These are phyloP conservation scores for Claviceps spartinae DNA, from an alignment of 2,329 filamentous ascomycete species.

Conservation along the genomic window DNA sequence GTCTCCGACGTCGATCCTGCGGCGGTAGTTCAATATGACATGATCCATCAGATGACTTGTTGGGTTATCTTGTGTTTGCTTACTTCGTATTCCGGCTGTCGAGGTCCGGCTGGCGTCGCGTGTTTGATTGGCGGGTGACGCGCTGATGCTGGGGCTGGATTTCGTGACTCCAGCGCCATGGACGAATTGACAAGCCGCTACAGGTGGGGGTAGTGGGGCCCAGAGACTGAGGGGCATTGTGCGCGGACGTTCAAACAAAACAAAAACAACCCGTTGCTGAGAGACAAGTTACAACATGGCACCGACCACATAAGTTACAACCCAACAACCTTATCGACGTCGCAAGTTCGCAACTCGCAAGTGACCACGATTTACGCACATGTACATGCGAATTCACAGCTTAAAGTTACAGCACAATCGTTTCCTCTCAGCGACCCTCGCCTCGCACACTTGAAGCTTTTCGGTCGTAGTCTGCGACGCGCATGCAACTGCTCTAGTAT, in stretches of 20 bases:
- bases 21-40: background rate
- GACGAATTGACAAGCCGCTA: background rate
- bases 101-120: background rate
- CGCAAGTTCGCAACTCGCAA: background rate
- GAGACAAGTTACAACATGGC: constrained; percentile 5
- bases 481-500: background rate
- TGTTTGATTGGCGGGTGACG: background rate
- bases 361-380: background rate
- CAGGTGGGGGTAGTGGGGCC: background rate
- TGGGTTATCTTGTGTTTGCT: background rate
- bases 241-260: constrained; percentile 18
- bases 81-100: background rate
- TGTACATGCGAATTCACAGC: background rate
- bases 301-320: background rate
- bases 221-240: constrained; percentile 8
- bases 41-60: background rate
- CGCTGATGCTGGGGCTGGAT: constrained; percentile 1
- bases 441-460: background rate
- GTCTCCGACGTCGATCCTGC: background rate
- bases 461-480: background rate
- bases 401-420: background rate
- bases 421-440: background rate
- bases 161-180: background rate
- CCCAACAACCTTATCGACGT: background rate
- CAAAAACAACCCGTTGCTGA: constrained; percentile 19